A percentile compares a stretch with the other conserved stretches of the same genome.
Evolutionary conservation across 1,139 yeast genomes (phyloP).

Genomic region (Kodamaea sp.): DNA sequence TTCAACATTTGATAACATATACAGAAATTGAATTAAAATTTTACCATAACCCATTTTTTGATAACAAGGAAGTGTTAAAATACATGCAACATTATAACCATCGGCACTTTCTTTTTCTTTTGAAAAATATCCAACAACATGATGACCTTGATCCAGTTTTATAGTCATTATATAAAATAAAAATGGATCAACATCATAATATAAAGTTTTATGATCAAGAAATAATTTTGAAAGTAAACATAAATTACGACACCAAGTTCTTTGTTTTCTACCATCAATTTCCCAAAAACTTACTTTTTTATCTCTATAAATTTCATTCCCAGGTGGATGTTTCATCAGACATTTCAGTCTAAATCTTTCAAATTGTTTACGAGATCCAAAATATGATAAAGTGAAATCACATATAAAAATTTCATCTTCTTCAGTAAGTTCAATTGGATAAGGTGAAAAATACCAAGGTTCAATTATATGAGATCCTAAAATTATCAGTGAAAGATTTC

Average conservation of each 20-base stretch:
- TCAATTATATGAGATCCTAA: constrained; percentile 91
- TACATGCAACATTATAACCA: constrained; percentile 96
- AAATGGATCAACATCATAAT: constrained; percentile 97
- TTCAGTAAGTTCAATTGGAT: constrained; percentile 91
- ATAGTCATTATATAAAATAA: constrained; percentile 92
- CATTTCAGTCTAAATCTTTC: constrained; percentile 87
- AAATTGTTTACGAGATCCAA: constrained; percentile 86
- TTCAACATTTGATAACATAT: constrained; percentile 82
- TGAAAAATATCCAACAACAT: constrained; percentile 92
- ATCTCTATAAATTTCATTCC: constrained; percentile 94
- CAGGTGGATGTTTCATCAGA: constrained; percentile 92
- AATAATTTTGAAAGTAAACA: constrained; percentile 85
- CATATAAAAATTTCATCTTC: constrained; percentile 86
- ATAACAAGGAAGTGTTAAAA: constrained; percentile 89
- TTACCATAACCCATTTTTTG: constrained; percentile 95
- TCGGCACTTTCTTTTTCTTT: constrained; percentile 96
- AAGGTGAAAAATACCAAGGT: constrained; percentile 98
- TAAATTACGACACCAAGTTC: constrained; percentile 95
- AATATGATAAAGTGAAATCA: constrained; percentile 85
- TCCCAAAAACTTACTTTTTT: constrained; percentile 78
- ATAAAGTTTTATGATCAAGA: constrained; percentile 90
- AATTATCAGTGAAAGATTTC: constrained; percentile 72
- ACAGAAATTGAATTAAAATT: constrained; percentile 85
- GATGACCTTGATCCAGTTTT: constrained; percentile 86
- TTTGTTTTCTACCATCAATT: constrained; percentile 91